Conservation (phyloP, 2,329 filamentous ascomycete species). For the Ciborinia camelliae region DNA sequence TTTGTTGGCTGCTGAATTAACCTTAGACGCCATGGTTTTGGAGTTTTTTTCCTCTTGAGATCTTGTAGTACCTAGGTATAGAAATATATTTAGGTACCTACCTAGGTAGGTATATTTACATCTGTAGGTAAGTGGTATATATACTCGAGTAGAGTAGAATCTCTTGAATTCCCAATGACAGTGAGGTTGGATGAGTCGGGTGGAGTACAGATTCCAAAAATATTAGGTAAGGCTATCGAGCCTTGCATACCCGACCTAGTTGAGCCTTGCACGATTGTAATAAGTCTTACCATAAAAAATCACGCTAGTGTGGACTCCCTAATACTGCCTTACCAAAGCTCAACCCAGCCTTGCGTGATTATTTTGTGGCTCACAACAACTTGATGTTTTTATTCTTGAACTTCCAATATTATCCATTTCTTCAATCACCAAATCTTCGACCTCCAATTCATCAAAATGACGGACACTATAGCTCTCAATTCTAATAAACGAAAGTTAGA, state of each 20-base stretch:
- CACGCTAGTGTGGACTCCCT: not conserved
- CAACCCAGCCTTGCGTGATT: constrained; percentile 19
- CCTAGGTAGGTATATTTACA: not conserved
- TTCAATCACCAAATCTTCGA: not conserved
- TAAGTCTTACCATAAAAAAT: not conserved
- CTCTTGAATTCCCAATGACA: not conserved
- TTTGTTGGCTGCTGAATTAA: constrained; percentile 1
- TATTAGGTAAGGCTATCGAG: not conserved
- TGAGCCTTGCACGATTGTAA: too few species aligned
- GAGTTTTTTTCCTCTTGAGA: not conserved
- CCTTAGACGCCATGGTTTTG: not conserved
- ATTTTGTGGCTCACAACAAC: not conserved
- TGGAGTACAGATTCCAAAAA: not conserved
- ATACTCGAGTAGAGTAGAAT: too few species aligned
- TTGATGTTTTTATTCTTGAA: not conserved
- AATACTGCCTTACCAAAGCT: too few species aligned
- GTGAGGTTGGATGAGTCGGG: constrained; percentile 6
- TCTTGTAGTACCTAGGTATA: not conserved
- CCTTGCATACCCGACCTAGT: not conserved
- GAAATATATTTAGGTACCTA: not conserved
- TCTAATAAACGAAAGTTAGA: constrained; percentile 51
- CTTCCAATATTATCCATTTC: not conserved
- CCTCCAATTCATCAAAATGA: constrained; percentile 34
- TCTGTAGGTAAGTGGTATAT: too few species aligned
- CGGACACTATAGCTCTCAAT: constrained; percentile 38